A percentile compares a stretch with the other conserved stretches of the same genome.
phyloP scores from a whole-genome alignment of 2,329 filamentous ascomycete species.

The Penicillium sp. region DNA sequence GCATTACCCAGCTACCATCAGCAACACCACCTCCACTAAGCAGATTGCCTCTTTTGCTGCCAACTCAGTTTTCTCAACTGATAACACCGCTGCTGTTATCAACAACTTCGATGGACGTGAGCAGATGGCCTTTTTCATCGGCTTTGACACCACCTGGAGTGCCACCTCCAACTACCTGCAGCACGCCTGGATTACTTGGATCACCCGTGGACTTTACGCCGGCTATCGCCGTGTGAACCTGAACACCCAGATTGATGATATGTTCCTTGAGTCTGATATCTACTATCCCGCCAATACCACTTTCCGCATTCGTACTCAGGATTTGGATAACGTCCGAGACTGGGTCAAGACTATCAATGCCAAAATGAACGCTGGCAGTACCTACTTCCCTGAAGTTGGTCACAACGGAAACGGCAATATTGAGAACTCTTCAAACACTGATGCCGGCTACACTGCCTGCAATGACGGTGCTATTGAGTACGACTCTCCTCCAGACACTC shows the following conservation, averaged over 20 bases:
- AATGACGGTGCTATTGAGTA: conserved; percentile 51
- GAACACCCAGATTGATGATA: conserved; percentile 64
- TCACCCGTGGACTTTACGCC: conserved; percentile 60
- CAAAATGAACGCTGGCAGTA: conserved; percentile 57
- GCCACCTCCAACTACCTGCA: conserved; percentile 61
- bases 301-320: conserved; percentile 55
- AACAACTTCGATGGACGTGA: conserved; percentile 61
- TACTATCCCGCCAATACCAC: conserved; percentile 53
- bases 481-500: conserved; percentile 49
- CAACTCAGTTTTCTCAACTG: conserved; percentile 44
- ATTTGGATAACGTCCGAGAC: conserved; percentile 52
- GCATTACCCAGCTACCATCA: conserved; percentile 63
- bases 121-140: conserved; percentile 66
- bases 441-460: conserved; percentile 32
- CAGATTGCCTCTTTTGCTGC: conserved; percentile 58
- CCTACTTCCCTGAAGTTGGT: conserved; percentile 58
- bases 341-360: conserved; percentile 48
- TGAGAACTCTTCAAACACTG: conserved; percentile 37
- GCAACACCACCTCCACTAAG: conserved; percentile 57
- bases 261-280: conserved; percentile 59
- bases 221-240: conserved; percentile 61
- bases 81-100: conserved; percentile 61
- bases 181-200: conserved; percentile 66
- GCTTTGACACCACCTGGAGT: conserved; percentile 57
- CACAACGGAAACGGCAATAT: conserved; percentile 62